These are phyloP conservation scores for Termitomyces sp. DNA, from an alignment of 768 basidiomycete species.

Conservation along the genomic window DNA sequence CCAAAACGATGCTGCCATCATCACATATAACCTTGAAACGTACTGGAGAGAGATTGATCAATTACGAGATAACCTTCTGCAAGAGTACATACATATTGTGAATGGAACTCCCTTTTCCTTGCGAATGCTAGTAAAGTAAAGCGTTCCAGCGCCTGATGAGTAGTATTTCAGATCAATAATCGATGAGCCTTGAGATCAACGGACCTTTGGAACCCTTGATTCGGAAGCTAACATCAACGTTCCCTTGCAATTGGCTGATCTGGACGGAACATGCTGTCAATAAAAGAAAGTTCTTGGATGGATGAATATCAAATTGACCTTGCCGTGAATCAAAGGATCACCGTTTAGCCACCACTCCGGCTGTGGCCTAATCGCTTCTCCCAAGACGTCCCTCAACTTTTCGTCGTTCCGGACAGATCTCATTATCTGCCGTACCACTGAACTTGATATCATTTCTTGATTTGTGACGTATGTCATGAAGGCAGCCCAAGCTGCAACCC, in stretches of 20 bases:
- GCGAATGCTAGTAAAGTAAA: conserved; percentile 82
- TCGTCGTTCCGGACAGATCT: conserved; percentile 50
- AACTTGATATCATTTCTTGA: conserved; percentile 73
- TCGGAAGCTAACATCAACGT: conserved; percentile 73
- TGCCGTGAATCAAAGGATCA: conserved; percentile 64
- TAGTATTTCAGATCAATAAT: not conserved
- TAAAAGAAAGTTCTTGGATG: not conserved
- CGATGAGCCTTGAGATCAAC: not conserved
- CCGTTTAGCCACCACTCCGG: conserved; percentile 76
- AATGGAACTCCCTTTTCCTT: conserved; percentile 69
- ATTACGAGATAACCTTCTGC: not conserved
- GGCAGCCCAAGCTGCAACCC: conserved; percentile 58
- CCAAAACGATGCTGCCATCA: conserved; percentile 46
- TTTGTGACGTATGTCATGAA: conserved; percentile 72
- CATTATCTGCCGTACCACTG: conserved; percentile 65
- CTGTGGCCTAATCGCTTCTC: conserved; percentile 60
- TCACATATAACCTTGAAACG: conserved; percentile 66
- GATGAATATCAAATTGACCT: conserved; percentile 36
- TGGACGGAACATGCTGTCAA: conserved; percentile 19
- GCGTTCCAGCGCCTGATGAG: conserved; percentile 57
- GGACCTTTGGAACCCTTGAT: conserved; percentile 69
- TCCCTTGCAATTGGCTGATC: conserved; percentile 73
- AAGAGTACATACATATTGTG: conserved; percentile 51
- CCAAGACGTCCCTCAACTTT: conserved; percentile 48
- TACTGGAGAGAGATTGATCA: conserved; percentile 31